Conservation (phyloP, 345 rosid genomes). For the Salix dunnii region DNA sequence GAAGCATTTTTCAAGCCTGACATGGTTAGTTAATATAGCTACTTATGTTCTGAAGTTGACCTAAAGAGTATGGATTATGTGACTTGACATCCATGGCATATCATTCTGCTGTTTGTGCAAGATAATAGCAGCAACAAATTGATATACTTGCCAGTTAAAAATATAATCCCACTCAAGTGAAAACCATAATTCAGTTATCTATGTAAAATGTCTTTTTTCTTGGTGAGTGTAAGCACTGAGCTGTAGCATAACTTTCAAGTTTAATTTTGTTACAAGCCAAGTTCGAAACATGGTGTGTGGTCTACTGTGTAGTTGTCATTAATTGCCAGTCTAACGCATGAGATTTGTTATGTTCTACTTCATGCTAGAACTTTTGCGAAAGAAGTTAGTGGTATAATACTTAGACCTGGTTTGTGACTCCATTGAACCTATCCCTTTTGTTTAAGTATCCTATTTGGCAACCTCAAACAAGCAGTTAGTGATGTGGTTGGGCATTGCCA, state of each 20-base stretch:
- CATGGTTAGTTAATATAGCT: conserved; percentile 54
- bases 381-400: background rate
- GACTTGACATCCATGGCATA: background rate
- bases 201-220: background rate
- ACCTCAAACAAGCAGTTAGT: background rate
- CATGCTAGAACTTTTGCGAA: background rate
- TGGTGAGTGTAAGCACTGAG: background rate
- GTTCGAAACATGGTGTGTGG: background rate
- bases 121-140: background rate
- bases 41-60: background rate
- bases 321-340: background rate
- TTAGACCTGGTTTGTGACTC: background rate
- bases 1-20: conserved; percentile 91
- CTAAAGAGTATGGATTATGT: background rate
- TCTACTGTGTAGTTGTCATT: background rate
- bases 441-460: background rate
- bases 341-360: background rate
- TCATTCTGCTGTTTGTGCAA: background rate
- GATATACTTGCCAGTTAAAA: background rate
- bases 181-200: background rate
- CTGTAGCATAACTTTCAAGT: background rate
- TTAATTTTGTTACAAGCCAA: background rate
- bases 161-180: background rate
- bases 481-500: background rate
- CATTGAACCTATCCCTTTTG: background rate